phyloP scores from a whole-genome alignment of 305 asterid species.

The Coffea humblotiana region DNA sequence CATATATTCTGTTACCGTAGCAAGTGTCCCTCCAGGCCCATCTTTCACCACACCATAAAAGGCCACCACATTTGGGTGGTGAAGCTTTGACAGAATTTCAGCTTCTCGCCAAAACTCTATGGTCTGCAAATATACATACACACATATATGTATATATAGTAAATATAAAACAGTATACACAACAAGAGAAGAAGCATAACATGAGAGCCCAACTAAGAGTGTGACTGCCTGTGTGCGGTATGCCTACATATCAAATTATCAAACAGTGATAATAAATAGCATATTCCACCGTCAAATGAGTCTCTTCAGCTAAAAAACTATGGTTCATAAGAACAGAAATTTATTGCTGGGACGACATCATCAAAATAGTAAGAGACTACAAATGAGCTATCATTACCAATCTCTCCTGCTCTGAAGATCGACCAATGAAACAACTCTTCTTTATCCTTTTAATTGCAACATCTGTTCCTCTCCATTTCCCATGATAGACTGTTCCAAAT shows the following conservation, averaged over 20 bases:
- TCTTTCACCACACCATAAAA: conserved; percentile 95
- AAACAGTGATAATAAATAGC: too few species aligned
- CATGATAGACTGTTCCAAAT: conserved; percentile 93
- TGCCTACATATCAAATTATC: too few species aligned
- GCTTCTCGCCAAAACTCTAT: conserved; percentile 96
- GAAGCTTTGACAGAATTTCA: conserved; percentile 86
- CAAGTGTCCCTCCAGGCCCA: conserved; percentile 93
- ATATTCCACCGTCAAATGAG: too few species aligned
- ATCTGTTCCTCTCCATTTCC: conserved; percentile 97
- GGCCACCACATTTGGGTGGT: conserved; percentile 94
- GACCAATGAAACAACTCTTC: conserved; percentile 85
- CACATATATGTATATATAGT: too few species aligned
- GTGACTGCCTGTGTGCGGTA: too few species aligned
- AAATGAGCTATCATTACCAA: conserved; percentile 38
- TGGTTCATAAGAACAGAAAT: too few species aligned
- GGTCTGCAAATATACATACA: conserved; percentile 33
- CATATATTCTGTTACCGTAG: conserved; percentile 89
- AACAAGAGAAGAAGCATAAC: neutral
- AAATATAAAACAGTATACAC: conserved; percentile 1
- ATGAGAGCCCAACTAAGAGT: too few species aligned
- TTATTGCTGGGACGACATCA: too few species aligned
- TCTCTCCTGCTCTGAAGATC: conserved; percentile 83
- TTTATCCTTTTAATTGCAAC: conserved; percentile 93
- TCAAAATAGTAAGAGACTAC: too few species aligned
- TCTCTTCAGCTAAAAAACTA: too few species aligned